phyloP scores from a whole-genome alignment of 2,329 filamentous ascomycete genomes.

The Coniochaeta prunicola region DNA sequence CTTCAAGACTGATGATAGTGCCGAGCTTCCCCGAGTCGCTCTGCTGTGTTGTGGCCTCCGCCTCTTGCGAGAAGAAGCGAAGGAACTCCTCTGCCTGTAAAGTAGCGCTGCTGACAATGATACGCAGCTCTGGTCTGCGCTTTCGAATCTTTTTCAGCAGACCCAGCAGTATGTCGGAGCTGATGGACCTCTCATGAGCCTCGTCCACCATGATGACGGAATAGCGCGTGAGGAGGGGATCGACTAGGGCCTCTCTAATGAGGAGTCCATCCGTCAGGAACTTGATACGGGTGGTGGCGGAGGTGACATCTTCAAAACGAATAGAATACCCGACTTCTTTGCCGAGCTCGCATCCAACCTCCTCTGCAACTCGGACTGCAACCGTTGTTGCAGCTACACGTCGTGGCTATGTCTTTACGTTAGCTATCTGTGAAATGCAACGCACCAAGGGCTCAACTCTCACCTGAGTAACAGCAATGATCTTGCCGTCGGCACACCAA shows the following conservation, averaged over 20 bases:
- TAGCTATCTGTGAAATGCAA: neutral
- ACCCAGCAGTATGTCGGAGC: conserved; percentile 84
- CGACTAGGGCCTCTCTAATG: conserved; percentile 84
- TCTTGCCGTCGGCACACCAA: conserved; percentile 78
- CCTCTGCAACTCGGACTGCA: conserved; percentile 80
- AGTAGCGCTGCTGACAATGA: conserved; percentile 90
- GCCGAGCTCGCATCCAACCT: conserved; percentile 77
- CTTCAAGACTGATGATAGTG: conserved; percentile 76
- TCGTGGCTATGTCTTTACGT: conserved; percentile 55
- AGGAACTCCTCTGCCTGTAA: conserved; percentile 83
- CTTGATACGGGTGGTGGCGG: conserved; percentile 78
- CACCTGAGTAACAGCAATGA: conserved; percentile 87
- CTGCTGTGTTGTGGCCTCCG: conserved; percentile 28
- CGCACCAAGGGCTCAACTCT: conserved; percentile 20
- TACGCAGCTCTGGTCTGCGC: conserved; percentile 71
- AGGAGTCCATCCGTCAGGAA: conserved; percentile 92
- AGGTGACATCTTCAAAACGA: conserved; percentile 85
- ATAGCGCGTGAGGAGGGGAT: conserved; percentile 84
- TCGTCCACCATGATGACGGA: conserved; percentile 98
- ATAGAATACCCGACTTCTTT: conserved; percentile 93
- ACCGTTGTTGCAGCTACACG: conserved; percentile 88
- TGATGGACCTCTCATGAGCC: conserved; percentile 88
- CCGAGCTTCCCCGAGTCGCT: conserved; percentile 26
- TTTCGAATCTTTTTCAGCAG: conserved; percentile 84
- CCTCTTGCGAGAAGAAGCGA: conserved; percentile 57